These are phyloP conservation scores for Metschnikowia dekortorum DNA, from an alignment of 805 yeast species.

Conservation along the genomic window DNA sequence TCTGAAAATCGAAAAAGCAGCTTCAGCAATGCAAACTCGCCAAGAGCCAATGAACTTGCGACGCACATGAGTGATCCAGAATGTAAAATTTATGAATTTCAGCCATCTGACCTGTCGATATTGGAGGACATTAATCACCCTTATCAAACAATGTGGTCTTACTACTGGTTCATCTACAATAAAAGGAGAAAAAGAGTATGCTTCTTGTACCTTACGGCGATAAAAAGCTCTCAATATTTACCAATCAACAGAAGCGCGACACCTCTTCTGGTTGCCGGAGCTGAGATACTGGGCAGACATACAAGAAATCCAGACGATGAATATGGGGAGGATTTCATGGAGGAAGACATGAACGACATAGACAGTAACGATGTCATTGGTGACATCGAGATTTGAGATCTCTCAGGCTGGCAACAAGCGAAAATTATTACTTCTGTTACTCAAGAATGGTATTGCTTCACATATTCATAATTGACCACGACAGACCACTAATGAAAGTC, in stretches of 20 bases:
- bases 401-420: neutral
- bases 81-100: slow-evolving; percentile 61
- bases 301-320: slow-evolving; percentile 4
- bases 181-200: slow-evolving; percentile 90
- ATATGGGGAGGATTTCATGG: slow-evolving; percentile 12
- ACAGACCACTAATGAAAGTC: neutral
- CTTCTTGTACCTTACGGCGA: slow-evolving; percentile 64
- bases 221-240: slow-evolving; percentile 38
- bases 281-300: slow-evolving; percentile 17
- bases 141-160: slow-evolving; percentile 58
- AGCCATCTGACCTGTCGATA: slow-evolving; percentile 57
- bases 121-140: slow-evolving; percentile 52
- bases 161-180: slow-evolving; percentile 89
- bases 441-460: neutral
- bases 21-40: slow-evolving; percentile 15
- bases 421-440: neutral
- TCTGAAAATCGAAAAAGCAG: slow-evolving; percentile 27
- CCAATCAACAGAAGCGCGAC: slow-evolving; percentile 10
- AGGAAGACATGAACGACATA: slow-evolving; percentile 13
- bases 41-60: slow-evolving; percentile 7
- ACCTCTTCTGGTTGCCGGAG: slow-evolving; percentile 20
- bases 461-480: neutral
- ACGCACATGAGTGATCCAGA: slow-evolving; percentile 22
- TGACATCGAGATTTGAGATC: slow-evolving; percentile 30
- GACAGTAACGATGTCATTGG: slow-evolving; percentile 33